Percentiles rank a stretch among this genome's conserved stretches.
Evolutionary conservation across 345 rosid genomes (phyloP).

Genomic region (Hevea brasiliensis): DNA sequence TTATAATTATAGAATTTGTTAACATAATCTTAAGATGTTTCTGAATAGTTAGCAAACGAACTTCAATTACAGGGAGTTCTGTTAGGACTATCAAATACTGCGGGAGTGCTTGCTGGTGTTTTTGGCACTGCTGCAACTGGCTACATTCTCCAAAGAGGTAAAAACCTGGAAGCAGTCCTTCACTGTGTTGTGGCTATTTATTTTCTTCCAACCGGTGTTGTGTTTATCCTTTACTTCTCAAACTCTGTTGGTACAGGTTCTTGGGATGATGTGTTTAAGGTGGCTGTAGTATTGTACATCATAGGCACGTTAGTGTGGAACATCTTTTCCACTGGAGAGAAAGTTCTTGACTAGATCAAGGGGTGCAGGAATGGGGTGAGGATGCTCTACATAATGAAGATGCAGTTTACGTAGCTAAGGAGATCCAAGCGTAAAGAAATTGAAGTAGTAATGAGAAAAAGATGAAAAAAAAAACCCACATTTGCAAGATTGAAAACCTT

Average conservation of each 20-base stretch:
- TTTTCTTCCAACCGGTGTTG: neutral
- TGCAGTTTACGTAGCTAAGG: constrained; percentile 11
- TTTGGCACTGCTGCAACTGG: constrained; percentile 97
- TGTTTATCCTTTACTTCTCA: neutral
- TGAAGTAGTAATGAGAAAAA: neutral
- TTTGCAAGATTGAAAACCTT: constrained; percentile 5
- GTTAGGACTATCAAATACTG: constrained; percentile 88
- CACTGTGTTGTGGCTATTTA: neutral
- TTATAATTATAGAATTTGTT: neutral
- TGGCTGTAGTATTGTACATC: constrained; percentile 74
- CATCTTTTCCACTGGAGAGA: constrained; percentile 88
- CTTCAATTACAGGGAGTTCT: constrained; percentile 71
- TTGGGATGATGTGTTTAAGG: constrained; percentile 97
- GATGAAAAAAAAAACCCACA: neutral
- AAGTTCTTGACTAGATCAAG: constrained; percentile 61
- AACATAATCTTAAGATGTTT: neutral
- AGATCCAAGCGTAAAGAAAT: constrained; percentile 14
- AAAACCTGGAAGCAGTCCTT: neutral
- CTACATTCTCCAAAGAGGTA: constrained; percentile 89
- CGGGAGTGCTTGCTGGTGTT: constrained; percentile 95
- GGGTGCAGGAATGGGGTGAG: neutral
- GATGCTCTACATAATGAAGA: no score
- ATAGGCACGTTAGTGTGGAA: constrained; percentile 88
- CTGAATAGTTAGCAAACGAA: constrained; percentile 5
- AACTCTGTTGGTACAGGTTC: constrained; percentile 52